Evolutionary conservation across 768 basidiomycete genomes (phyloP).

Genomic region (Boletus eberwhitei): DNA sequence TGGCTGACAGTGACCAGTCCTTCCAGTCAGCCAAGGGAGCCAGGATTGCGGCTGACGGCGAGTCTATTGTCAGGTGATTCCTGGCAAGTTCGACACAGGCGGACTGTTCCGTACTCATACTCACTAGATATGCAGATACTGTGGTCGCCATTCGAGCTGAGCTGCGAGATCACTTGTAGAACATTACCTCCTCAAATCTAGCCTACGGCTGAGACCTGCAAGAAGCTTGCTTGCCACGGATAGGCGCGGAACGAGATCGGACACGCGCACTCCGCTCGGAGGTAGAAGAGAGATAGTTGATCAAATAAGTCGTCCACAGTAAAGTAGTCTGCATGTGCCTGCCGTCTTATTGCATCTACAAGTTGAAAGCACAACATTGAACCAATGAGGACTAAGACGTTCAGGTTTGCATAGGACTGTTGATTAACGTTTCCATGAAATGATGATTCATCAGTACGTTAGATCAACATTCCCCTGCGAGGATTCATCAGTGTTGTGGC

Average conservation of each 20-base stretch:
- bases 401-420: neutral
- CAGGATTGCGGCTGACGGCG: slow-evolving; percentile 20
- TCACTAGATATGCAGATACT: neutral
- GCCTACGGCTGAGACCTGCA: neutral
- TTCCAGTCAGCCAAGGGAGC: slow-evolving; percentile 13
- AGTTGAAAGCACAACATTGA: neutral
- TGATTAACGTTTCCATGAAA: neutral
- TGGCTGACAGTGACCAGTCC: slow-evolving; percentile 20
- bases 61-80: neutral
- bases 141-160: neutral
- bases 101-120: neutral
- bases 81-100: neutral
- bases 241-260: neutral
- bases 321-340: neutral
- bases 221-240: neutral
- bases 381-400: neutral
- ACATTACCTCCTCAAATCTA: neutral
- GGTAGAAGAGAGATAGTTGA: neutral
- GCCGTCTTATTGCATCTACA: neutral
- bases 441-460: slow-evolving; percentile 20
- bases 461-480: slow-evolving; percentile 46
- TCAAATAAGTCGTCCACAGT: neutral
- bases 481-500: slow-evolving; percentile 15
- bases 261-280: neutral
- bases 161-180: neutral